Evolutionary conservation across 164 flowering plant genomes (phyloP).

Genomic region (Houttuynia cordata): DNA sequence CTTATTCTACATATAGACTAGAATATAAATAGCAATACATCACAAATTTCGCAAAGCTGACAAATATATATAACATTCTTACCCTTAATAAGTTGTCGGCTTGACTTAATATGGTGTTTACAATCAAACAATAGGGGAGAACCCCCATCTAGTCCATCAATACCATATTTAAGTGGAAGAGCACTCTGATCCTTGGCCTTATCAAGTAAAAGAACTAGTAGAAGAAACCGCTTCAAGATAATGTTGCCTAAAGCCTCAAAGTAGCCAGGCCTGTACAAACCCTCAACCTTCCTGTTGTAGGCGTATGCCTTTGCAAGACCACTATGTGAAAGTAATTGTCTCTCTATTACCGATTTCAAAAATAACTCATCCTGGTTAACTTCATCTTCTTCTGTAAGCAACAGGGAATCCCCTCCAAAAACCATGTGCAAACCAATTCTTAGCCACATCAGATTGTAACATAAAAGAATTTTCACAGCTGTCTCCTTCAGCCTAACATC

Average conservation of each 20-base stretch:
- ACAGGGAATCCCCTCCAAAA: constrained; percentile 83
- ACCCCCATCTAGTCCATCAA: constrained; percentile 96
- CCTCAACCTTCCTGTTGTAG: constrained; percentile 86
- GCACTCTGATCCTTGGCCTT: constrained; percentile 67
- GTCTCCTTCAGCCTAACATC: constrained; percentile 85
- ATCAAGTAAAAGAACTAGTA: constrained; percentile 82
- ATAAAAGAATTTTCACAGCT: constrained; percentile 46
- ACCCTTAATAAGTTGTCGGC: constrained; percentile 71
- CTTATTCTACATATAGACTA: no score
- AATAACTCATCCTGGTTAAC: constrained; percentile 60
- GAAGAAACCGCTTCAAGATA: constrained; percentile 71
- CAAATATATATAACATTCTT: constrained; percentile 4
- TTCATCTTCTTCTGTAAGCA: constrained; percentile 34
- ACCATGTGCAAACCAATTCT: constrained; percentile 68
- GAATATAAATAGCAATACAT: neutral
- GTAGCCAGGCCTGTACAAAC: constrained; percentile 84
- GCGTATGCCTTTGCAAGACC: constrained; percentile 72
- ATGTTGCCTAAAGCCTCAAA: constrained; percentile 72
- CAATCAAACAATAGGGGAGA: constrained; percentile 65
- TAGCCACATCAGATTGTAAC: constrained; percentile 80
- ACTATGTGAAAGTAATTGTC: constrained; percentile 61
- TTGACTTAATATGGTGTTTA: constrained; percentile 56
- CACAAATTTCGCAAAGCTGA: neutral
- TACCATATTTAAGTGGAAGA: constrained; percentile 79
- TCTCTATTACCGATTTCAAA: constrained; percentile 70